Conservation (phyloP, 441 rosid genomes). For the Viola pubescens region DNA sequence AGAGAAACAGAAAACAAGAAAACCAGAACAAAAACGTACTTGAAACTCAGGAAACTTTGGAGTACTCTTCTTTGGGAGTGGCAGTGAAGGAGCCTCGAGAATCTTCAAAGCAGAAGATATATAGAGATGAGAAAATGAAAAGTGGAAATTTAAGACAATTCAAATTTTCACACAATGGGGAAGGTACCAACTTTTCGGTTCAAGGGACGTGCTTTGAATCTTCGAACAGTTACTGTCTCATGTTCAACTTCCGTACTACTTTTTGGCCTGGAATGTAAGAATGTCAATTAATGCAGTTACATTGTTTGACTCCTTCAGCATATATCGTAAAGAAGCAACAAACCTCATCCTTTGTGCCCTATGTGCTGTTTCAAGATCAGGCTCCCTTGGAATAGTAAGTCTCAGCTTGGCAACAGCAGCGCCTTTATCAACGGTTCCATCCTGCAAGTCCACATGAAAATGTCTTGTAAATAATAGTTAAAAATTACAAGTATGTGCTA, state of each 20-base stretch:
- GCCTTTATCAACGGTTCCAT: conserved; percentile 33
- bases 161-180: background rate
- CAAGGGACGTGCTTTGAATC: conserved; percentile 84
- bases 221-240: conserved; percentile 30
- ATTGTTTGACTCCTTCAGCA: background rate
- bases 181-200: conserved; percentile 66
- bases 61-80: conserved; percentile 58
- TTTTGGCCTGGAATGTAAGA: conserved; percentile 54
- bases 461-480: background rate
- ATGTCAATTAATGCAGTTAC: conserved; percentile 6
- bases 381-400: conserved; percentile 85
- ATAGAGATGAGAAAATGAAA: conserved; percentile 12
- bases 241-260: conserved; percentile 33
- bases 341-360: conserved; percentile 80
- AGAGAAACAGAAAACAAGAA: conserved; percentile 10
- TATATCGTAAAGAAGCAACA: conserved; percentile 4
- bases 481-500: background rate
- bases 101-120: conserved; percentile 40
- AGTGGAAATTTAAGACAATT: conserved; percentile 1
- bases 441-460: conserved; percentile 40
- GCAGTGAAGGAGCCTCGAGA: conserved; percentile 73
- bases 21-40: conserved; percentile 30
- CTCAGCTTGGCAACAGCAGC: conserved; percentile 33
- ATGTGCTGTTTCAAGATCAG: conserved; percentile 77
- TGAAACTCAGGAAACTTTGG: conserved; percentile 76